Base-by-base conservation (phyloP, 2,329 filamentous ascomycete genomes). In the Pseudogymnoascus sp. region DNA sequence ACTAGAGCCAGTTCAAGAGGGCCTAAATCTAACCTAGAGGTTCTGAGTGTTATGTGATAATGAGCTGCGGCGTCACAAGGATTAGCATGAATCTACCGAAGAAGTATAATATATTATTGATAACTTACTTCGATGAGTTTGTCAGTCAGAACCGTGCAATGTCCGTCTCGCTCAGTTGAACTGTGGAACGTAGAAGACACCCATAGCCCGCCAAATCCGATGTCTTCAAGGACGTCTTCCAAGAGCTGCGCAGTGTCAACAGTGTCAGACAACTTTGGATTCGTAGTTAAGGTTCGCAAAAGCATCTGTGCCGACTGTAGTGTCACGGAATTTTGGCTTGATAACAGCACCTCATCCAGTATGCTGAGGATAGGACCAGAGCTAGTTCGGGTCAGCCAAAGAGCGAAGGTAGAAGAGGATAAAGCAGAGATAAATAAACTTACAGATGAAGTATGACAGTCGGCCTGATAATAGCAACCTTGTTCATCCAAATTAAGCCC, bases 121-220 rank as follows among this genome's bases (percentile, higher is more conserved):
- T 21, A 57, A n/a, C 68, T 59, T 66, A 70, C 69, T 66, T 71
- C 69, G 58, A 71, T 71, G 21, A 71, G 66, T 47, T 63, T 64
- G 54, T 71, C 69, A 21, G 69, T 70, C 33, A 71, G 61, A 41
- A 63, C 62, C 41, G 67, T 71, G 59, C 70, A 70, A 54, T 72
- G 68, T 47, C 69, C 69, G 21, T 71, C 70, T 24, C 69, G 66
- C 21, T 71, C 69, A 61, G 69, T 69, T 15, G 60, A 41, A 5
- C 47, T 61, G 35, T 72, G 70, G 44, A 73, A 73, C 6, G 70
- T 71, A 4, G 69, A 68, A 9, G 68, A 70, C 10, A 79, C 78
- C 83, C 83, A 87, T 1, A 89, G 73, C 0, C 86, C 85, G 7
- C 80, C 78, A 64, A 88, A 87, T 1, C 85, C 86, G 71, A 84